These are phyloP conservation scores for Cyathus pygmaeus DNA, from an alignment of 1,284 basidiomycete genomes.

Conservation along the genomic window DNA sequence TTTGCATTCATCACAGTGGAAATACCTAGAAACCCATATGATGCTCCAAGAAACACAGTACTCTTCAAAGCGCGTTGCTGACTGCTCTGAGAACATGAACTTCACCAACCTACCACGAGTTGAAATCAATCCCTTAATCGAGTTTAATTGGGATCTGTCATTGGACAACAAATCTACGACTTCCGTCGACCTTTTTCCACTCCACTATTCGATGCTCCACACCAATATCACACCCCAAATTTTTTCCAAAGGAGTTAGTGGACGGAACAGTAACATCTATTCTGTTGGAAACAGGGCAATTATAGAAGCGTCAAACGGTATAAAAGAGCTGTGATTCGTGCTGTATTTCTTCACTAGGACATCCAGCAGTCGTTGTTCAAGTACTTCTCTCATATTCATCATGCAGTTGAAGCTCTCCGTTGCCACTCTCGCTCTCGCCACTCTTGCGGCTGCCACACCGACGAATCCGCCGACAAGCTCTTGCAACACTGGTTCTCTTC, in stretches of 20 bases:
- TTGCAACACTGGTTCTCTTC: conserved; percentile 18
- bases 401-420: conserved; percentile 9
- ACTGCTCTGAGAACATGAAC: too few species aligned
- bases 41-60: too few species aligned
- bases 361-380: background rate
- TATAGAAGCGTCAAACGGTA: background rate
- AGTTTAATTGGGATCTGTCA: background rate
- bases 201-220: background rate
- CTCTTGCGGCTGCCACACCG: conserved; percentile 29
- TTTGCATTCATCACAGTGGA: too few species aligned
- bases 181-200: background rate
- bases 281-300: background rate
- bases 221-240: background rate
- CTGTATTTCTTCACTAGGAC: background rate
- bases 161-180: background rate
- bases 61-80: too few species aligned
- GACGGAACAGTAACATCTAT: background rate
- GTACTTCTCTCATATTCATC: background rate
- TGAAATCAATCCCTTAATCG: background rate
- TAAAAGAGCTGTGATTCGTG: background rate
- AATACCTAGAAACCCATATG: too few species aligned
- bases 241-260: background rate
- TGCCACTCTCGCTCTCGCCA: conserved; percentile 13
- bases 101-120: too few species aligned
- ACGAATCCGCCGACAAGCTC: conserved; percentile 2